Evolutionary conservation across 352 stramenopile genomes (phyloP), one percentile per base, ranked within the genome.

Genomic region (Phytophthora crassamura): DNA sequence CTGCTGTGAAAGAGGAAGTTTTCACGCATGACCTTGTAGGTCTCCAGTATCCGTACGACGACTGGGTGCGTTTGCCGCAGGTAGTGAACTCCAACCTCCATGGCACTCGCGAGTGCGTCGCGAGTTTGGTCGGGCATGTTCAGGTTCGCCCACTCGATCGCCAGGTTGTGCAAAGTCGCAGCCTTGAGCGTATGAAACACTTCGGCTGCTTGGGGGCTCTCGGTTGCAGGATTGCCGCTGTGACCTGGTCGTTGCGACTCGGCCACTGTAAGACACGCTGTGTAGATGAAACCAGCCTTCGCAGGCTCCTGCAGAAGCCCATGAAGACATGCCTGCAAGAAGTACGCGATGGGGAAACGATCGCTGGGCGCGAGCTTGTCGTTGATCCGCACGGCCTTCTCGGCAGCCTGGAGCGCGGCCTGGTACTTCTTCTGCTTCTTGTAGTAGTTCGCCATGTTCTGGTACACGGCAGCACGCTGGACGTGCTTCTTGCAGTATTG

Each of bases 391-490:
- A 89, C 79, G 7, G 83, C 82, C 39, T 91, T 91, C 6, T 81
- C 68, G 1, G 75, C 75, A 7, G 62, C 73, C 58, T 91, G 83
- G 1, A 91, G 68, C 7, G 80, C 80, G 5, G 80, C 83, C 32
- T 91, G 77, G 15, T 84, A 79, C 35, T 91, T 91, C 51, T 90
- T 89, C 58, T 86, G 78, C 60, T 84, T 88, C 69, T 90, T 91
- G 79, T 87, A 91, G 62, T 91, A 81, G 36, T 82, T 85, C 3
- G 83, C 78, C 11, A 91, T 67, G 25, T 81, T 81, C 30, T 90
- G 79, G 39, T 87, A 90, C 3, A 91, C 77, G 10, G 75, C 75
- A 53, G 70, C 78, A 10, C 83, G 80, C 33, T 90, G 83, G 5
- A 88, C 62, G 2, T 76, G 56, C 8, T 84, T 78, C 53, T 90